Base-by-base conservation (phyloP, 768 basidiomycete species). In the Termitomyces sp. region DNA sequence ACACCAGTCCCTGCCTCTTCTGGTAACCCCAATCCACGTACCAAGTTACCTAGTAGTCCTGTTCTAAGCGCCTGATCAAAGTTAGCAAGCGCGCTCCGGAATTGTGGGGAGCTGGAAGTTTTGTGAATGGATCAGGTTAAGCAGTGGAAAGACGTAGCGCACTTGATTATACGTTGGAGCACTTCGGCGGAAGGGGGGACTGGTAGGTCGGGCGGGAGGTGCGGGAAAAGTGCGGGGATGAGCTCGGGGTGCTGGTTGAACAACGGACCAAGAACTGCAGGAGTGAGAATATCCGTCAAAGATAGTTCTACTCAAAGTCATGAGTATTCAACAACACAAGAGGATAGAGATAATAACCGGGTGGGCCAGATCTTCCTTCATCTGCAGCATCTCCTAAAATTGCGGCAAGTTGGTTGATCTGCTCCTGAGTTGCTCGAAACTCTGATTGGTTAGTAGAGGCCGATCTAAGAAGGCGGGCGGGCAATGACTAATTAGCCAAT, bases 1-100 rank as follows among this genome's bases (percentile, higher is more conserved):
- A n/a, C n/a, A n/a, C n/a, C n/a, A n/a, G n/a, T n/a, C n/a, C n/a
- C 94, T 8, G 94, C 94, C 65, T 88, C 89, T 67, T 89, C 91
- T 0, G 92, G 91, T 40, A 97, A 74, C 2, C 93, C 94, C 7
- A 97, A 76, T 28, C 85, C 82, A 36, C 86, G 76, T 58, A 96
- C 91, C 20, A 95, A 77, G 1, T 80, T 83, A 6, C 86, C 87
- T 2, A 95, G 75, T 53, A 93, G 72, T 8, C 94, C 94, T 0
- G 90, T 94, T 52, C 87, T 77, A 56, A 97, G 76, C 6, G 93
- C 94, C 67, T 89, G 86, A 68, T 97, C 94, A 50, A 97, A 82
- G 68, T 82, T 89, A 3, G 82, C 76, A 20, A 95, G 89, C 1
- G 91, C 88, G 5, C 83, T 75, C 60, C 89, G 87, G 74, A 95